Evolutionary conservation across 2,329 filamentous ascomycete genomes (phyloP), one percentile per base, ranked within the genome.

Genomic region (Pseudofabraea citricarpa): DNA sequence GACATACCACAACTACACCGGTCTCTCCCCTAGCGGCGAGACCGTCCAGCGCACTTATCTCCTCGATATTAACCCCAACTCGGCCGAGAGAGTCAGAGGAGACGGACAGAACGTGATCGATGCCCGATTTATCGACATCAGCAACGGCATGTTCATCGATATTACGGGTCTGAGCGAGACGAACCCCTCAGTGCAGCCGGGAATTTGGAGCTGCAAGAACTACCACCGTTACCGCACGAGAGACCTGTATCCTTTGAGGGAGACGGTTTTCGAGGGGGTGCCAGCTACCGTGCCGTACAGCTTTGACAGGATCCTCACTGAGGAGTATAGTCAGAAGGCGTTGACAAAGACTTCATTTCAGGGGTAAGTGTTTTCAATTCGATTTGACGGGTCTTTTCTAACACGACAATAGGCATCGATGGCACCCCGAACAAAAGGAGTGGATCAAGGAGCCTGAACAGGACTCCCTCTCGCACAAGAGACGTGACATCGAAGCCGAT

Each of bases 61-160:
- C 10, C 73, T 93, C 10, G 87, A 93, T 58, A 70, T 91, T 48
- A 93, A 91, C 64, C 84, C 85, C 0, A 79, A 82, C 68, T 74
- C 80, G 55, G 69, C 68, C 45, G 74, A 84, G 43, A 68, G 83
- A 2, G 70, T 71, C 20, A 72, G 78, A 18, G 81, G 81, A 33
- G 74, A 85, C 54, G 86, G 86, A 15, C 68, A 73, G 58, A 94
- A 94, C 60, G 76, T 93, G 44, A 93, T 93, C 56, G 88, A 93
- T 64, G 87, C 83, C 19, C 75, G 88, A 36, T 94, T 86, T 85
- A 87, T 93, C 58, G 87, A 93, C 63, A 74, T 74, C 46, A 64
- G 68, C 43, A 93, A 83, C 55, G 87, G 87, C 37, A 73, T 91
- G 57, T 94, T 86, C 63, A 81, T 93, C 62, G 87, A 93, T 62